phyloP scores from a whole-genome alignment of 2,329 filamentous ascomycete genomes.

The Fusarium foetens region DNA sequence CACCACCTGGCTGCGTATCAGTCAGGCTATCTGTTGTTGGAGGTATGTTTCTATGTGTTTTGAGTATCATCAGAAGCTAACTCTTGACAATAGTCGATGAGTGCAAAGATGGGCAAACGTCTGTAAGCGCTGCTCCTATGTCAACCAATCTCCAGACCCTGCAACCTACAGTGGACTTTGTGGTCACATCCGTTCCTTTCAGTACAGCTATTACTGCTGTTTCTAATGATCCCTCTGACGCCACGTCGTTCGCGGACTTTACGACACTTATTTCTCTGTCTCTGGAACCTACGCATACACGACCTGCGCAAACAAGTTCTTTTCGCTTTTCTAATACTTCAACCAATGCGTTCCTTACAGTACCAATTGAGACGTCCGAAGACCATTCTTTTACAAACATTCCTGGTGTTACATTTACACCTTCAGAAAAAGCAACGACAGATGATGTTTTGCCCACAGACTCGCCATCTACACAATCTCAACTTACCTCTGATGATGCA shows the following conservation, averaged over 20 bases:
- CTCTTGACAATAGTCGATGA: not conserved
- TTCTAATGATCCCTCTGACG: accelerated
- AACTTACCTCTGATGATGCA: not conserved
- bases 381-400: not conserved
- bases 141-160: not conserved
- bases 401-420: not conserved
- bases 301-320: not conserved
- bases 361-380: not conserved
- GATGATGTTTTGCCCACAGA: not conserved
- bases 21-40: not conserved
- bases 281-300: not conserved
- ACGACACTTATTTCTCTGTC: not conserved
- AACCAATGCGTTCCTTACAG: not conserved
- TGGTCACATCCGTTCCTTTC: accelerated
- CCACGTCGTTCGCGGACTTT: not conserved
- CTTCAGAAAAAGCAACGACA: not conserved
- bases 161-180: not conserved
- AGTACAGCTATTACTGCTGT: accelerated
- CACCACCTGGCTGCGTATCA: not conserved
- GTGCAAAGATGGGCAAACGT: not conserved
- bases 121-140: not conserved
- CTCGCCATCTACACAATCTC: accelerated
- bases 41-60: accelerated
- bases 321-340: not conserved
- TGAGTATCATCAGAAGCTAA: not conserved